Evolutionary conservation across 208 protist genomes (phyloP).

Genomic region (Acanthamoeba polyphaga): DNA sequence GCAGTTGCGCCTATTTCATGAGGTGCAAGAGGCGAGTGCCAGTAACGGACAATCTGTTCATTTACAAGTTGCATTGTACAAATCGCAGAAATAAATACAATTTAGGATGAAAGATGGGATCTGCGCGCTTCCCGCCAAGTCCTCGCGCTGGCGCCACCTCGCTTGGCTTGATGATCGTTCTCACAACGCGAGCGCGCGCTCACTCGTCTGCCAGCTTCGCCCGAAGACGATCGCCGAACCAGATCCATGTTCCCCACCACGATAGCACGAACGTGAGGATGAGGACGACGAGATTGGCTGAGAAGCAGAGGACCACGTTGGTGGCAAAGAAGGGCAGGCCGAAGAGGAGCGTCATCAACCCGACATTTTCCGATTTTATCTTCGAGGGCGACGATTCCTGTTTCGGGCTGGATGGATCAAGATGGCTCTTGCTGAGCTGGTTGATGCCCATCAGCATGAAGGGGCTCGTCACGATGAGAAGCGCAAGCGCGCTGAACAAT

Average conservation of each 20-base stretch:
- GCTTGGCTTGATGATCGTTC: neutral
- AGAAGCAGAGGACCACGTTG: slow-evolving; percentile 5
- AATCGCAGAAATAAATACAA: slow-evolving; percentile 26
- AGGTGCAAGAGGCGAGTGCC: neutral
- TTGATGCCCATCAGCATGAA: slow-evolving; percentile 29
- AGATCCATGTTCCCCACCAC: slow-evolving; percentile 5
- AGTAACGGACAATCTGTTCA: slow-evolving; percentile 16
- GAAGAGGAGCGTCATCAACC: slow-evolving; percentile 26
- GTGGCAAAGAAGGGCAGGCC: slow-evolving; percentile 17
- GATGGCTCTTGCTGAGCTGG: slow-evolving; percentile 3
- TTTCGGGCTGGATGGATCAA: neutral
- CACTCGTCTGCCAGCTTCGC: neutral
- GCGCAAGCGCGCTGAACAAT: neutral
- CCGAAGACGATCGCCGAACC: neutral
- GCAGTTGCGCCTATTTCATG: neutral
- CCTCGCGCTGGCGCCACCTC: neutral
- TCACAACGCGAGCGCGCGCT: neutral
- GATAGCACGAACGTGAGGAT: neutral
- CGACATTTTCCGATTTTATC: slow-evolving; percentile 2
- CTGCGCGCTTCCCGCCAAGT: neutral
- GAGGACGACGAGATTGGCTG: neutral
- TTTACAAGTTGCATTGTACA: neutral
- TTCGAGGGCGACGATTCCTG: neutral
- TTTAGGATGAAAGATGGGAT: neutral
- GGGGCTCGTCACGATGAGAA: slow-evolving; percentile 8